Evolutionary conservation across 164 flowering plant species (phyloP).

Genomic region (Houttuynia cordata): DNA sequence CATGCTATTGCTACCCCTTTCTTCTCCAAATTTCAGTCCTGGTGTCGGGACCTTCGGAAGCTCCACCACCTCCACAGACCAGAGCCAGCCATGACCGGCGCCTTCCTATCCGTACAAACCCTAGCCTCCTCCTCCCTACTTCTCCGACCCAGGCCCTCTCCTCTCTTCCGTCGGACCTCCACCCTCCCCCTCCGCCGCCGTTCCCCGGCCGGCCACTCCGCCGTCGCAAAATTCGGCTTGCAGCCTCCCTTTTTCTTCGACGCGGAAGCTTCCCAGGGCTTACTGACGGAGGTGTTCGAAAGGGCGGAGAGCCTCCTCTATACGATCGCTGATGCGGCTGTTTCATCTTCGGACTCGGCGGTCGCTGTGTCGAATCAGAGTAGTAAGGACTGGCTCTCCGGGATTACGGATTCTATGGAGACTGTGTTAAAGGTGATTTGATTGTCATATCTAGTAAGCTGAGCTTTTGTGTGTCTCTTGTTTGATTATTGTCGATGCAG

Average conservation of each 20-base stretch:
- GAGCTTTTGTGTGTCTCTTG: neutral
- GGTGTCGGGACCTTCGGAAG: too few relatives aligned
- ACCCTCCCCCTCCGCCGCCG: neutral
- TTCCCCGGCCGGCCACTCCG: neutral
- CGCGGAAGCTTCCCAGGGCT: constrained; percentile 4
- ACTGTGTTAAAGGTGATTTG: constrained; percentile 57
- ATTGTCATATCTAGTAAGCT: neutral
- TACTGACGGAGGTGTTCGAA: constrained; percentile 32
- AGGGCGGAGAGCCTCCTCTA: constrained; percentile 56
- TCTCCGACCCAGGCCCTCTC: neutral
- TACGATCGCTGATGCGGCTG: constrained; percentile 82
- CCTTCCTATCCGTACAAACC: neutral
- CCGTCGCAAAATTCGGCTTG: neutral
- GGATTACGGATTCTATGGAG: constrained; percentile 65
- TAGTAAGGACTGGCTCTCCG: constrained; percentile 79
- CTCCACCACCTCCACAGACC: neutral
- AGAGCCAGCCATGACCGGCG: neutral
- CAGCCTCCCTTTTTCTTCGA: neutral
- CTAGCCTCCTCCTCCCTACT: neutral
- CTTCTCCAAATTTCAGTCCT: too few relatives aligned
- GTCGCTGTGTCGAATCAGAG: constrained; percentile 28
- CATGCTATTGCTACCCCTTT: too few relatives aligned
- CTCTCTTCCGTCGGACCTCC: neutral
- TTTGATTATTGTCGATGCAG: too few relatives aligned
- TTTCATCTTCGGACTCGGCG: constrained; percentile 25